Percentiles rank a stretch among this genome's conserved stretches.
These are phyloP conservation scores for Aspergillus ustus DNA, from an alignment of 2,329 filamentous ascomycete genomes.

Conservation along the genomic window DNA sequence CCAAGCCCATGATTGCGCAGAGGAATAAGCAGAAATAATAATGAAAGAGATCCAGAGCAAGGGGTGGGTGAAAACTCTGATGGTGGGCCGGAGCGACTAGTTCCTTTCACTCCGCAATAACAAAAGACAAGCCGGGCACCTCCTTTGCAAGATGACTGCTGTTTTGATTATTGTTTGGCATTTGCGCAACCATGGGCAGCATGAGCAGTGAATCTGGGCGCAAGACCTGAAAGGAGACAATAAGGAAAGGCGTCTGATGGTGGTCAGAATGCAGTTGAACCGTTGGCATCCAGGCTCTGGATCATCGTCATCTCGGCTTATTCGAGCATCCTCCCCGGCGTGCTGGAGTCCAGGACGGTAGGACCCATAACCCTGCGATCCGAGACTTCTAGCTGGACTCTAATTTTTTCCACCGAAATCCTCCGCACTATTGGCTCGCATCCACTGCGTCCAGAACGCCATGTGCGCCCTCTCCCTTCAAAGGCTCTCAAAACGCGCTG, in stretches of 20 bases:
- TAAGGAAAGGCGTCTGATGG: not conserved
- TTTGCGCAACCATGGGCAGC: not conserved
- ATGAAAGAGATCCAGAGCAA: constrained; percentile 20
- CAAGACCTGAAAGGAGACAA: not conserved
- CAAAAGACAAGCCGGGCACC: constrained; percentile 1
- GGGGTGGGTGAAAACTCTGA: constrained; percentile 28
- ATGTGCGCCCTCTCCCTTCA: constrained; percentile 15
- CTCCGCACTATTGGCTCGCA: constrained; percentile 6
- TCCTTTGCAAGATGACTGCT: not conserved
- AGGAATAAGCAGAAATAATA: constrained; percentile 11
- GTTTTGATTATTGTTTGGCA: not conserved
- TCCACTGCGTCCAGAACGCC: constrained; percentile 15
- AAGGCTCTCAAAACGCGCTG: not conserved
- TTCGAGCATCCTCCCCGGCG: not conserved
- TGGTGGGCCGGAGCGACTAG: constrained; percentile 17
- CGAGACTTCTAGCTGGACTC: constrained; percentile 7
- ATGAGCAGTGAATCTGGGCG: not conserved
- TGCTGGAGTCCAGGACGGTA: not conserved
- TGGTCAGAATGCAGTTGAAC: constrained; percentile 16
- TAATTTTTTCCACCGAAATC: constrained; percentile 6
- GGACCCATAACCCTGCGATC: constrained; percentile 9
- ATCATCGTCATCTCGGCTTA: not conserved
- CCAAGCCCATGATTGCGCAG: constrained; percentile 4
- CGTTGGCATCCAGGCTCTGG: constrained; percentile 12
- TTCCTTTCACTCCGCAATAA: not conserved